Conservation (phyloP, 225 moss, liverwort and hornwort genomes). For the Marchantia polymorpha region DNA sequence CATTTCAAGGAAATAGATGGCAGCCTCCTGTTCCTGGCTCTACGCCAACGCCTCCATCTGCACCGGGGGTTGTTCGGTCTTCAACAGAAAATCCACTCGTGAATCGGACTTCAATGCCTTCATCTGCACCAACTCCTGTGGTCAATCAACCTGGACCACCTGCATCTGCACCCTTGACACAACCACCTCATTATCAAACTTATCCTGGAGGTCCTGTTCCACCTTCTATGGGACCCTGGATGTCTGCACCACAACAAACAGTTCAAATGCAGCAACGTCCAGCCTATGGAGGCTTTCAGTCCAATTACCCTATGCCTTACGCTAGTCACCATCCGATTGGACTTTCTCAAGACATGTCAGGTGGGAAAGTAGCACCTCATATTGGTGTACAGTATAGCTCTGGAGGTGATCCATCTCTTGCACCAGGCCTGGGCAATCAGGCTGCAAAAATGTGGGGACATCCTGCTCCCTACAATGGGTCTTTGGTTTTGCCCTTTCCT, state of each 20-base stretch:
- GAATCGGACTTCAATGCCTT: slow-evolving; percentile 50
- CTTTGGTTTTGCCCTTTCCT: slow-evolving; percentile 29
- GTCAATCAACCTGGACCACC: slow-evolving; percentile 25
- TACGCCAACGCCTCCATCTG: slow-evolving; percentile 41
- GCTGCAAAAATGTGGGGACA: slow-evolving; percentile 53
- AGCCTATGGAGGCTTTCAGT: slow-evolving; percentile 30
- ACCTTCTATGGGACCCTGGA: slow-evolving; percentile 36
- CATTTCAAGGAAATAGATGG: slow-evolving; percentile 56
- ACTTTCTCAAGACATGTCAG: slow-evolving; percentile 33
- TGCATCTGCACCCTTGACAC: slow-evolving; percentile 17
- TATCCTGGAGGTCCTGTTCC: slow-evolving; percentile 27
- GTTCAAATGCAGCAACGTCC: slow-evolving; percentile 41
- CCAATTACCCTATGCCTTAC: slow-evolving; percentile 29
- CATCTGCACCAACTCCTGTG: slow-evolving; percentile 38
- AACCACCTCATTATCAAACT: slow-evolving; percentile 30
- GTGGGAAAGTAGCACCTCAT: slow-evolving; percentile 35
- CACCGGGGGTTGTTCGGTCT: slow-evolving; percentile 35
- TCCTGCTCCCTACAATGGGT: slow-evolving; percentile 35
- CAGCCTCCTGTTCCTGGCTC: slow-evolving; percentile 56
- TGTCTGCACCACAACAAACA: slow-evolving; percentile 30
- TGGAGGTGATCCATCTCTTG: slow-evolving; percentile 33
- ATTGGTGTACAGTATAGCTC: slow-evolving; percentile 41
- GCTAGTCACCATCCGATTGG: slow-evolving; percentile 16
- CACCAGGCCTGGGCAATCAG: slow-evolving; percentile 37
- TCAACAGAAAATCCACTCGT: slow-evolving; percentile 38